Evolutionary conservation across 1,284 basidiomycete genomes (phyloP).

Genomic region (Grifola frondosa): DNA sequence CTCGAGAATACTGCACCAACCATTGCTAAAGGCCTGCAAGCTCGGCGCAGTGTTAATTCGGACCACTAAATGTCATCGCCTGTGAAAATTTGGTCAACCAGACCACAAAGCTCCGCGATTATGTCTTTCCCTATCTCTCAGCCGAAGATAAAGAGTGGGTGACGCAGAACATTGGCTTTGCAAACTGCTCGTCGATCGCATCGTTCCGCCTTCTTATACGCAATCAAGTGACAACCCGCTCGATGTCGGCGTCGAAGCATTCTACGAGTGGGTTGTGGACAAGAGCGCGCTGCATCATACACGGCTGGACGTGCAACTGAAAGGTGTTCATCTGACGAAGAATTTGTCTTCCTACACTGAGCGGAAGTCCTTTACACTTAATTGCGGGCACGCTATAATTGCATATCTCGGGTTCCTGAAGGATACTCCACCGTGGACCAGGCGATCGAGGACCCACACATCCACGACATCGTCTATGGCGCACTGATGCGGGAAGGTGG

Average conservation of each 20-base stretch:
- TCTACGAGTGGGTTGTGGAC: slow-evolving; percentile 43
- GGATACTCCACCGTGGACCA: slow-evolving; percentile 32
- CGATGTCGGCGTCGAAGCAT: slow-evolving; percentile 41
- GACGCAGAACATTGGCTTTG: slow-evolving; percentile 34
- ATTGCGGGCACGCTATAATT: slow-evolving; percentile 39
- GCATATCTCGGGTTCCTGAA: slow-evolving; percentile 39
- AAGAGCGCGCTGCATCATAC: slow-evolving; percentile 27
- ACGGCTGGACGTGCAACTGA: slow-evolving; percentile 26
- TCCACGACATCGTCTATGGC: slow-evolving; percentile 19
- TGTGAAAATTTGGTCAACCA: slow-evolving; percentile 43
- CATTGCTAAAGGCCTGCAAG: slow-evolving; percentile 28
- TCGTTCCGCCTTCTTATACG: slow-evolving; percentile 35
- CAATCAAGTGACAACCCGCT: slow-evolving; percentile 24
- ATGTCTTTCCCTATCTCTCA: slow-evolving; percentile 30
- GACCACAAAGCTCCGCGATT: slow-evolving; percentile 32
- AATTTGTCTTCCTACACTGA: slow-evolving; percentile 39
- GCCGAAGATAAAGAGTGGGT: slow-evolving; percentile 30
- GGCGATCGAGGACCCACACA: slow-evolving; percentile 27
- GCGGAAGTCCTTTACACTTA: slow-evolving; percentile 43
- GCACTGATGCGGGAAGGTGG: slow-evolving; percentile 29
- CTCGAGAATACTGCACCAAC: slow-evolving; percentile 29
- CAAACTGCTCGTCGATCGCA: slow-evolving; percentile 44
- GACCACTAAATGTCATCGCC: slow-evolving; percentile 38
- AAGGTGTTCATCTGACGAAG: slow-evolving; percentile 35
- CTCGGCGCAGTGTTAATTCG: slow-evolving; percentile 18